Conservation (phyloP, 768 basidiomycete genomes). For the Amanita rimosa region DNA sequence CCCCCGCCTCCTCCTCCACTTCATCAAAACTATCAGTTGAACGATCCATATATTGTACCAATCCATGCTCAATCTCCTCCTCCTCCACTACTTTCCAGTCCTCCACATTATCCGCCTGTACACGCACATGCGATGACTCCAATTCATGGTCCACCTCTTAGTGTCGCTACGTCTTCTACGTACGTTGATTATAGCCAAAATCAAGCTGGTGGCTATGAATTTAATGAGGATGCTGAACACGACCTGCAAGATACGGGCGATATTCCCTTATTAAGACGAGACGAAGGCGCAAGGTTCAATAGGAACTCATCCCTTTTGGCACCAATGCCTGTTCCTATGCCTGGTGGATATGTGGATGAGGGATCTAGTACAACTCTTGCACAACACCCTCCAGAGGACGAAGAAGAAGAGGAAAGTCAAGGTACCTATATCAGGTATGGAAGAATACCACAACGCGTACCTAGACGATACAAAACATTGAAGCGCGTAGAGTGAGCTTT, state of each 20-base stretch:
- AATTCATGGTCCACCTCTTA: conserved; percentile 8
- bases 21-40: background rate
- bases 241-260: conserved; percentile 45
- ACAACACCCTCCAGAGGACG: conserved; percentile 10
- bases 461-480: conserved; percentile 85
- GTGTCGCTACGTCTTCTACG: conserved; percentile 4
- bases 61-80: conserved; percentile 10
- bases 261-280: conserved; percentile 52
- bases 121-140: conserved; percentile 6
- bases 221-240: conserved; percentile 31
- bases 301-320: conserved; percentile 13
- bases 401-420: conserved; percentile 1
- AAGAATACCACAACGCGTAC: conserved; percentile 81
- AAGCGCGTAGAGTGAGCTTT: conserved; percentile 74
- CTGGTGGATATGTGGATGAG: conserved; percentile 33
- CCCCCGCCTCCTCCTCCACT: conserved; percentile 11
- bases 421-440: conserved; percentile 76
- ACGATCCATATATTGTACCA: background rate
- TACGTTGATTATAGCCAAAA: conserved; percentile 2
- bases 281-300: conserved; percentile 10
- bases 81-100: conserved; percentile 11
- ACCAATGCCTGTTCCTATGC: conserved; percentile 19
- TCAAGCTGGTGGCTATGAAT: conserved; percentile 21
- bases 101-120: background rate
- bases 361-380: conserved; percentile 11